A percentile compares a stretch with the other conserved stretches of the same genome.
Conservation (phyloP, 352 stramenopile species). For the Phytophthora syringae region DNA sequence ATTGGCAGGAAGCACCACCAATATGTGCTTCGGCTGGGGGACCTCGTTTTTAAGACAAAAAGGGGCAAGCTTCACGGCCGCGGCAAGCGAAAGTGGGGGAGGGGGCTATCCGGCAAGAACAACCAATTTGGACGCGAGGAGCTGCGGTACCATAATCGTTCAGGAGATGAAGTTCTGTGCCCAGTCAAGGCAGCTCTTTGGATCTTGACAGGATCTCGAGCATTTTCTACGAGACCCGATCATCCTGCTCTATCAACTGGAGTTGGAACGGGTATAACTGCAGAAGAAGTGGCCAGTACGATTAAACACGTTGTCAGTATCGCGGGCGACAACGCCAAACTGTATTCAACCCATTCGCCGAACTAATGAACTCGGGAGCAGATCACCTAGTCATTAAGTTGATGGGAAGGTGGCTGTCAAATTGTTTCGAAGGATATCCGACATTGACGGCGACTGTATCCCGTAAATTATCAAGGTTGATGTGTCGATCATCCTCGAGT, state of each 20-base stretch:
- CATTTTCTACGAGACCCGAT: not conserved
- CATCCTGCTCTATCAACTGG: not conserved
- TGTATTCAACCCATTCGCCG: constrained; percentile 5
- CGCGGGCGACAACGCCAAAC: not conserved
- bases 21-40: not conserved
- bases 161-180: not conserved
- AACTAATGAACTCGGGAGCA: constrained; percentile 4
- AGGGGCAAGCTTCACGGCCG: not conserved
- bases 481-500: too few species aligned
- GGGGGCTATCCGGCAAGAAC: constrained; percentile 5
- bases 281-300: not conserved
- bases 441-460: not conserved
- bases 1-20: constrained; percentile 3
- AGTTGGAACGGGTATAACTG: not conserved
- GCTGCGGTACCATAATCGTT: not conserved
- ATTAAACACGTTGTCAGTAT: not conserved
- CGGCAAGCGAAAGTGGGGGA: not conserved
- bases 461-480: not conserved
- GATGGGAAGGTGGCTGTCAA: constrained; percentile 12
- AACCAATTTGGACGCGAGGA: constrained; percentile 6
- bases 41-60: not conserved
- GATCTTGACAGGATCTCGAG: not conserved
- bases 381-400: constrained; percentile 7
- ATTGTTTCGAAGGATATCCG: constrained; percentile 7
- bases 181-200: not conserved